phyloP scores from a whole-genome alignment of 495 filamentous ascomycete species.

The Annulohypoxylon stygium region DNA sequence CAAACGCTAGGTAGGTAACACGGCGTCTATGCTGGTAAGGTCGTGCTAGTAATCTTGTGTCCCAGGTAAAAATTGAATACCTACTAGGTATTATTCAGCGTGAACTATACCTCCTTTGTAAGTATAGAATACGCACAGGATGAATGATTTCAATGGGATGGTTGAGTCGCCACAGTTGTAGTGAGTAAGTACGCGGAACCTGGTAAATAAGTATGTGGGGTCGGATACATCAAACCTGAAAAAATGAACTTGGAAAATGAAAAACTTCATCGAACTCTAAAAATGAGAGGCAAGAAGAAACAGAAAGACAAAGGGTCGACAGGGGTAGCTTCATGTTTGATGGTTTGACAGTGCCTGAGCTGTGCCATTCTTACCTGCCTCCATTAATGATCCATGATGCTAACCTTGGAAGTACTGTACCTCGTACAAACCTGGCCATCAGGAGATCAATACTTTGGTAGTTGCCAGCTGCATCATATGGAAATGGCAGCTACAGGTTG shows the following conservation, averaged over 20 bases:
- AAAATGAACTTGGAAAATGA: neutral
- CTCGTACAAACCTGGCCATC: constrained; percentile 1
- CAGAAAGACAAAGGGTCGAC: neutral
- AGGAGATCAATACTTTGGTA: constrained; percentile 1
- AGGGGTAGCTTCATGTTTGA: constrained; percentile 4
- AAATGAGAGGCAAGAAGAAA: neutral
- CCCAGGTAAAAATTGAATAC: neutral
- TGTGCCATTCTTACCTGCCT: neutral
- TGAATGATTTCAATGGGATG: too few species aligned
- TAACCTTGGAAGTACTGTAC: neutral
- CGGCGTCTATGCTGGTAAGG: neutral
- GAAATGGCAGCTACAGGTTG: constrained; percentile 3
- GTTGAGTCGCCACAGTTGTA: too few species aligned
- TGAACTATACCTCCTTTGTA: too few species aligned
- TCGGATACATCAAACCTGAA: neutral
- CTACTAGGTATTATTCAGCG: too few species aligned
- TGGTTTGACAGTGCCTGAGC: constrained; percentile 3
- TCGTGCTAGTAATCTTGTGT: too few species aligned
- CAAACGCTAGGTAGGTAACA: neutral
- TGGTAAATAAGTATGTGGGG: neutral
- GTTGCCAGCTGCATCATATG: neutral
- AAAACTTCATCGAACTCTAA: neutral
- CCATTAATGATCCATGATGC: too few species aligned
- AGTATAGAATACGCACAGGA: too few species aligned
- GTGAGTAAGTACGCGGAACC: too few species aligned